A percentile compares a stretch with the other conserved stretches of the same genome.
These are phyloP conservation scores for Colletotrichum somersetense DNA, from an alignment of 2,329 filamentous ascomycete genomes.

Conservation along the genomic window DNA sequence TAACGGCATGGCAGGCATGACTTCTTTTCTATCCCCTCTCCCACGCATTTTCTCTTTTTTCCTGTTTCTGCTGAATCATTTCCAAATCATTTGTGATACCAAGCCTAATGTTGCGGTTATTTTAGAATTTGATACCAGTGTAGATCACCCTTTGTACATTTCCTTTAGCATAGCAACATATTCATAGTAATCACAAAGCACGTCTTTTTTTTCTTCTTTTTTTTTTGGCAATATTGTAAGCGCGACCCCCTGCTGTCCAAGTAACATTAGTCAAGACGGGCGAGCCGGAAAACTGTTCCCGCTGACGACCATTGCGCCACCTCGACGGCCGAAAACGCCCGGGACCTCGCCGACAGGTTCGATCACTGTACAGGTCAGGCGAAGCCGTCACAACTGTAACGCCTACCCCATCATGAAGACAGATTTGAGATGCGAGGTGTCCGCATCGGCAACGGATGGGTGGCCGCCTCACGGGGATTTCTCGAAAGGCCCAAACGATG, in stretches of 20 bases:
- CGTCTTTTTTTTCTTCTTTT: not conserved
- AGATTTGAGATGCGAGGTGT: not conserved
- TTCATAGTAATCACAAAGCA: not conserved
- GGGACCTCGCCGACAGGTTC: not conserved
- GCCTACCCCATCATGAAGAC: not conserved
- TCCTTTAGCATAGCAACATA: constrained; percentile 1
- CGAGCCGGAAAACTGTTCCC: not conserved
- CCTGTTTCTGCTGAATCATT: not conserved
- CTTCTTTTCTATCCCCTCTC: not conserved
- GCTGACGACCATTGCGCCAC: not conserved
- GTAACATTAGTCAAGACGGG: not conserved
- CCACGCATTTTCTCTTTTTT: not conserved
- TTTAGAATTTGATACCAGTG: constrained; percentile 32
- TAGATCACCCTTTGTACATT: constrained; percentile 17
- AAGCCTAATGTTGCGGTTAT: not conserved
- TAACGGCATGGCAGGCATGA: not conserved
- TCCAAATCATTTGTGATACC: constrained; percentile 13
- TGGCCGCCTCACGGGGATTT: not conserved
- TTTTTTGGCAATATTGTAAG: not conserved
- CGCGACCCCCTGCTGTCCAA: too few species aligned
- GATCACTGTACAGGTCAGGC: not conserved
- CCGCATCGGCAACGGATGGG: too few species aligned
- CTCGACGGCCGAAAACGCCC: not conserved
- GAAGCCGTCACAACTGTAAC: not conserved
- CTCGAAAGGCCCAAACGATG: not conserved